A percentile compares a stretch with the other conserved stretches of the same genome.
Conservation (phyloP, 441 rosid genomes). For the Raphanus hybrid region DNA sequence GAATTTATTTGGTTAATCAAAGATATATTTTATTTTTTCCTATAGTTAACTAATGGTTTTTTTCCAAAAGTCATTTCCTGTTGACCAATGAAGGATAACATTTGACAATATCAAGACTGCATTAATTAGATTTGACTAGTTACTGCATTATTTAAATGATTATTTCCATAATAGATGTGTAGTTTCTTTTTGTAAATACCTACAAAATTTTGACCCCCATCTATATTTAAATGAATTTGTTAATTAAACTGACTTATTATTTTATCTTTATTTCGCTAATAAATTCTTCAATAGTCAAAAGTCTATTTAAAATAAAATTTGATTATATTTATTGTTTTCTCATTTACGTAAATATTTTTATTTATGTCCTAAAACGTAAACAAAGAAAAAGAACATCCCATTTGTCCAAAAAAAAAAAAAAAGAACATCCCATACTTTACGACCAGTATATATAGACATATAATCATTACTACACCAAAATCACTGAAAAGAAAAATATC, state of each 20-base stretch:
- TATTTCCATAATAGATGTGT: too few species aligned
- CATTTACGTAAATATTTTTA: background rate
- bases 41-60: too few species aligned
- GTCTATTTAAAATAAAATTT: background rate
- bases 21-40: too few species aligned
- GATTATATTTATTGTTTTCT: background rate
- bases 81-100: too few species aligned
- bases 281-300: background rate
- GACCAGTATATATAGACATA: constrained; percentile 5
- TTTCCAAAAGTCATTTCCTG: too few species aligned
- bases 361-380: background rate
- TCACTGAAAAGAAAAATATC: background rate
- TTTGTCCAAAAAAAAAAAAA: too few species aligned
- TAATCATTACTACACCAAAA: background rate
- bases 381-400: background rate
- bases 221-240: background rate
- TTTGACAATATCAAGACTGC: too few species aligned
- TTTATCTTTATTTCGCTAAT: background rate
- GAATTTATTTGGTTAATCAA: too few species aligned
- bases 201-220: background rate
- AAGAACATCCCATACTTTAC: background rate
- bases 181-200: too few species aligned
- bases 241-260: background rate
- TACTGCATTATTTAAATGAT: too few species aligned
- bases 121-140: too few species aligned